A percentile compares a stretch with the other conserved stretches of the same genome.
phyloP scores from a whole-genome alignment of 805 yeast species.

The Barnettozyma botsteinii region DNA sequence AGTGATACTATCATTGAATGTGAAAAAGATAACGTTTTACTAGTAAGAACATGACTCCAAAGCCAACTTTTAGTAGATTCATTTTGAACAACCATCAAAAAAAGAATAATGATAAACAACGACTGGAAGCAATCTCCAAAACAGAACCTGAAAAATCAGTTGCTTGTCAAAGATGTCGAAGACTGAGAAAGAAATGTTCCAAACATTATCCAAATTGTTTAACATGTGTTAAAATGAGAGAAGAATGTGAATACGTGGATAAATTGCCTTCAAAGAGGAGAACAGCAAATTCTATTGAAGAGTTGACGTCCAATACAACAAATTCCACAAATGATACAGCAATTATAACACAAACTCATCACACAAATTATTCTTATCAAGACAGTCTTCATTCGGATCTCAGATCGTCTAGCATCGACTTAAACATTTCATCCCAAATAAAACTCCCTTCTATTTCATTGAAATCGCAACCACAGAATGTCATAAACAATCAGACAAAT shows the following conservation, averaged over 20 bases:
- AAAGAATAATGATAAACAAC: constrained; percentile 1
- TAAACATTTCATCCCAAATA: not conserved
- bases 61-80: constrained; percentile 9
- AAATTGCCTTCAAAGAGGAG: constrained; percentile 7
- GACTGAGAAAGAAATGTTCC: constrained; percentile 11
- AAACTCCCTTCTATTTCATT: constrained; percentile 7
- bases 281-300: not conserved
- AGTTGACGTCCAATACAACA: not conserved
- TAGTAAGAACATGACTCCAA: not conserved
- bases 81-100: constrained; percentile 18
- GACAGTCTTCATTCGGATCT: not conserved
- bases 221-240: constrained; percentile 41
- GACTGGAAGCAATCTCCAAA: constrained; percentile 1
- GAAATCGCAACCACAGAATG: not conserved
- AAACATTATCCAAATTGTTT: constrained; percentile 27
- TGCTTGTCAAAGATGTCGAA: constrained; percentile 9
- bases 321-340: not conserved
- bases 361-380: constrained; percentile 3
- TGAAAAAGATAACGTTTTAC: not conserved
- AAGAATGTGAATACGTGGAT: constrained; percentile 25
- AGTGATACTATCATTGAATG: no score
- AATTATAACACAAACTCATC: not conserved
- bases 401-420: constrained; percentile 1
- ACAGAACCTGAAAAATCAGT: constrained; percentile 5
- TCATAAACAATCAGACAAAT: not conserved